phyloP scores from a whole-genome alignment of 441 rosid genomes.

The Croton setiger region DNA sequence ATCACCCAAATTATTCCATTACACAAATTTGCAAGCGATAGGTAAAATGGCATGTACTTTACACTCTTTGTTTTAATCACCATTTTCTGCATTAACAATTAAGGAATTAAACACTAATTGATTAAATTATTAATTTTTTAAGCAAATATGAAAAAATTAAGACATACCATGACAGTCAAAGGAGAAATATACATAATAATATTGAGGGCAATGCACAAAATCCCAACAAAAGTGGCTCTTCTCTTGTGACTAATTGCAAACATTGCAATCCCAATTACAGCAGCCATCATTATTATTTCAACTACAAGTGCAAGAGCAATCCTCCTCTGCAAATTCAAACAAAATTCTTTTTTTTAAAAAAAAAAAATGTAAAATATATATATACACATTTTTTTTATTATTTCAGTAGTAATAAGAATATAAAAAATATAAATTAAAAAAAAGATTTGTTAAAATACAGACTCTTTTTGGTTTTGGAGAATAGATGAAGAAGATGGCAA shows the following conservation, averaged over 20 bases:
- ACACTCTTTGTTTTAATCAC: conserved; percentile 53
- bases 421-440: too few species aligned
- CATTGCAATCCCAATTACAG: conserved; percentile 39
- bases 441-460: conserved; percentile 5
- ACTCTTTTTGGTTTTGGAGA: conserved; percentile 40
- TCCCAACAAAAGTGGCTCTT: conserved; percentile 54
- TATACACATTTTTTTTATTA: too few species aligned
- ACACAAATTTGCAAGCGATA: conserved; percentile 38
- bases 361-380: too few species aligned
- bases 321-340: conserved; percentile 32
- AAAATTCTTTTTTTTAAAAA: too few species aligned
- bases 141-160: neutral
- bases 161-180: conserved; percentile 58
- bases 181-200: conserved; percentile 66
- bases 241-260: conserved; percentile 29
- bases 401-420: too few species aligned
- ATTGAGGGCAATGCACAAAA: conserved; percentile 52
- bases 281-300: conserved; percentile 43
- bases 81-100: conserved; percentile 27
- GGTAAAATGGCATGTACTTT: conserved; percentile 52
- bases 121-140: too few species aligned
- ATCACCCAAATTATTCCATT: conserved; percentile 42
- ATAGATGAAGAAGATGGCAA: conserved; percentile 48
- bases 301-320: conserved; percentile 32
- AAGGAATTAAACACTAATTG: neutral